Percentiles rank a stretch among this genome's conserved stretches.
Conservation (phyloP, 2,329 filamentous ascomycete genomes). For the Dothistroma septosporum region DNA sequence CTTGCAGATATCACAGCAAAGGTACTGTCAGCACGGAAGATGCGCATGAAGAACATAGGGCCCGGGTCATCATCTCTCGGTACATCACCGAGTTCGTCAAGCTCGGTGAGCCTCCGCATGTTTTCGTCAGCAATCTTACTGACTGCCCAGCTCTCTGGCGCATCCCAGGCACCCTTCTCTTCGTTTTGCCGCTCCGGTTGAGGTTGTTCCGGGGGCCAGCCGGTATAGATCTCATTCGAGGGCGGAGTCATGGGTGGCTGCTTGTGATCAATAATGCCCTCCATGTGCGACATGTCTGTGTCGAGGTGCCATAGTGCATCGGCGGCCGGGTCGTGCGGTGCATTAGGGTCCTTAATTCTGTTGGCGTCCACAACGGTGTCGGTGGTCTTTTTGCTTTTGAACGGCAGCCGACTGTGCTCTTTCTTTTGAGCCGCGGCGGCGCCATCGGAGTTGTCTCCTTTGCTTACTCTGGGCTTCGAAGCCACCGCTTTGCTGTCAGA, state of each 20-base stretch:
- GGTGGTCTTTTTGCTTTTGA: slow-evolving; percentile 50
- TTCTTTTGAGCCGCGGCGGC: slow-evolving; percentile 22
- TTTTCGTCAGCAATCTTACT: slow-evolving; percentile 66
- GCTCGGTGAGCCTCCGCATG: slow-evolving; percentile 54
- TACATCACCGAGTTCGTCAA: slow-evolving; percentile 65
- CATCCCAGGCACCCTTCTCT: slow-evolving; percentile 68
- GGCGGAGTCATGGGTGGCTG: slow-evolving; percentile 68
- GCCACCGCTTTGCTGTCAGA: slow-evolving; percentile 27
- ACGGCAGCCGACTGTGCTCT: slow-evolving; percentile 45
- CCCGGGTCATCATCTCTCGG: slow-evolving; percentile 66
- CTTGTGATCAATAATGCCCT: slow-evolving; percentile 69
- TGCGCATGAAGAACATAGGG: slow-evolving; percentile 82
- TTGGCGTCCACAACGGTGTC: slow-evolving; percentile 40
- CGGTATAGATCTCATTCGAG: slow-evolving; percentile 40
- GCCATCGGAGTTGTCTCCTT: slow-evolving; percentile 17
- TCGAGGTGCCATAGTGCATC: slow-evolving; percentile 69
- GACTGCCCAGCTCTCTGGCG: slow-evolving; percentile 95
- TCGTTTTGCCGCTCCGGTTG: slow-evolving; percentile 18
- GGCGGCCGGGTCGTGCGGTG: slow-evolving; percentile 25
- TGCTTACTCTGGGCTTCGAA: slow-evolving; percentile 22
- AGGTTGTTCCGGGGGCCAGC: slow-evolving; percentile 46
- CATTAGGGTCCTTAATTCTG: slow-evolving; percentile 44
- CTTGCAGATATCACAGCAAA: slow-evolving; percentile 87
- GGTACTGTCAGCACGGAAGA: slow-evolving; percentile 89
- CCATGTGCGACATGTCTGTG: slow-evolving; percentile 85